Evolutionary conservation across 2,329 filamentous ascomycete genomes (phyloP).

Genomic region (Aspergillus piperis): DNA sequence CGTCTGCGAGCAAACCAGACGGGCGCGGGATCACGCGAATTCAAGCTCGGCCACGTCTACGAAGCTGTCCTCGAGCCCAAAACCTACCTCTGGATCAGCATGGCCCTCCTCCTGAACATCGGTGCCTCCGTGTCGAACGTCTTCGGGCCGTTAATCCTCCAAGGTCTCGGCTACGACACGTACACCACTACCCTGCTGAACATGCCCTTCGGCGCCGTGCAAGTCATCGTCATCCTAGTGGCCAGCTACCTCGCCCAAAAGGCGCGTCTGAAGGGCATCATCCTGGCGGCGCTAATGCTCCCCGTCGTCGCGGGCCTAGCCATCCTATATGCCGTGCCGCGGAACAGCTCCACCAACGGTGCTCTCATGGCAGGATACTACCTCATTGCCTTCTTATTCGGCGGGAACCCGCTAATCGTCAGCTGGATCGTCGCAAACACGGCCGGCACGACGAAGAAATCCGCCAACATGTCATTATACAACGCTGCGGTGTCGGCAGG

Average conservation of each 20-base stretch:
- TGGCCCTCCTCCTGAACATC: constrained; percentile 65
- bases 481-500: constrained; percentile 64
- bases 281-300: constrained; percentile 57
- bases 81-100: constrained; percentile 61
- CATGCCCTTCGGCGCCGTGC: constrained; percentile 66
- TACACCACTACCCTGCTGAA: constrained; percentile 62
- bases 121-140: constrained; percentile 64
- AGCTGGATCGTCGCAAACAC: constrained; percentile 71
- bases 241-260: constrained; percentile 61
- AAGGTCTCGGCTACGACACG: constrained; percentile 61
- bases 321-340: constrained; percentile 58
- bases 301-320: constrained; percentile 61
- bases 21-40: constrained; percentile 48
- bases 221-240: constrained; percentile 61
- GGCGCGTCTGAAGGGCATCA: constrained; percentile 57
- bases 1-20: constrained; percentile 55
- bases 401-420: constrained; percentile 65
- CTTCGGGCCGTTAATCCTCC: constrained; percentile 65
- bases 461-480: constrained; percentile 64
- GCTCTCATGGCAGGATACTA: constrained; percentile 64
- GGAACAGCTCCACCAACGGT: constrained; percentile 44
- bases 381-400: constrained; percentile 66
- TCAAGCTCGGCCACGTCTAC: constrained; percentile 48
- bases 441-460: constrained; percentile 68
- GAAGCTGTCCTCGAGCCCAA: constrained; percentile 50